Conservation (phyloP, 2,329 filamentous ascomycete genomes). For the Colletotrichum lentis region DNA sequence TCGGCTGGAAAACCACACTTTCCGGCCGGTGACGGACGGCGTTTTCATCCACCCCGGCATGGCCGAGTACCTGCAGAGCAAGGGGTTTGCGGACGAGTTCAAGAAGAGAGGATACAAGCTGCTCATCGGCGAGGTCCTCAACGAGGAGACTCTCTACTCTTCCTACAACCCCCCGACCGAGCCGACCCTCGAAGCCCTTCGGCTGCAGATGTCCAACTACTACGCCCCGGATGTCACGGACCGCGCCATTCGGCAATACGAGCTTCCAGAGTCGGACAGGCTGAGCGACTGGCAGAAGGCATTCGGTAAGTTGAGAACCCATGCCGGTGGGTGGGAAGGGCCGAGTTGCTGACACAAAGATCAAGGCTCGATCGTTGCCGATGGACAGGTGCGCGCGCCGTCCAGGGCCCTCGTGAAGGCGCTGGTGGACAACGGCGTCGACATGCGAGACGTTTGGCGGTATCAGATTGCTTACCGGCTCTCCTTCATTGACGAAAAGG, state of each 20-base stretch:
- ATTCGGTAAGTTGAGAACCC: slow-evolving; percentile 44
- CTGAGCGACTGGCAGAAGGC: slow-evolving; percentile 49
- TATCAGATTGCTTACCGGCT: slow-evolving; percentile 54
- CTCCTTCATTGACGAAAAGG: slow-evolving; percentile 52
- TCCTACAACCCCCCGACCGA: slow-evolving; percentile 50
- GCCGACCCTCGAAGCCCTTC: slow-evolving; percentile 46
- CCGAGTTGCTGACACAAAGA: not conserved
- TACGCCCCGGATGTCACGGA: slow-evolving; percentile 52
- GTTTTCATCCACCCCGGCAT: slow-evolving; percentile 51
- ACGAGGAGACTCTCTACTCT: slow-evolving; percentile 55
- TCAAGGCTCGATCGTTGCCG: slow-evolving; percentile 47
- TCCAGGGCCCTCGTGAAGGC: slow-evolving; percentile 47
- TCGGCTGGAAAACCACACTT: slow-evolving; percentile 55
- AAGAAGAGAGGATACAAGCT: slow-evolving; percentile 47
- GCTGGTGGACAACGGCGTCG: slow-evolving; percentile 46
- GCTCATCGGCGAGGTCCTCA: slow-evolving; percentile 54
- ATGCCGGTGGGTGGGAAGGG: not conserved
- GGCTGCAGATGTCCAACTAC: slow-evolving; percentile 53
- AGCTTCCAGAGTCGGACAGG: slow-evolving; percentile 44
- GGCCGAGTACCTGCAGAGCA: slow-evolving; percentile 49
- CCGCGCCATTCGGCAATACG: slow-evolving; percentile 48
- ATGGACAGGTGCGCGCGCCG: slow-evolving; percentile 52
- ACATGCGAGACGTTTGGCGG: slow-evolving; percentile 49
- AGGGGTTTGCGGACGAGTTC: slow-evolving; percentile 50
- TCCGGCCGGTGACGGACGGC: slow-evolving; percentile 55